Percentiles rank a stretch among this genome's conserved stretches.
Conservation (phyloP, 192 early-diverging fungal genomes). For the Mortierella hygrophila region DNA sequence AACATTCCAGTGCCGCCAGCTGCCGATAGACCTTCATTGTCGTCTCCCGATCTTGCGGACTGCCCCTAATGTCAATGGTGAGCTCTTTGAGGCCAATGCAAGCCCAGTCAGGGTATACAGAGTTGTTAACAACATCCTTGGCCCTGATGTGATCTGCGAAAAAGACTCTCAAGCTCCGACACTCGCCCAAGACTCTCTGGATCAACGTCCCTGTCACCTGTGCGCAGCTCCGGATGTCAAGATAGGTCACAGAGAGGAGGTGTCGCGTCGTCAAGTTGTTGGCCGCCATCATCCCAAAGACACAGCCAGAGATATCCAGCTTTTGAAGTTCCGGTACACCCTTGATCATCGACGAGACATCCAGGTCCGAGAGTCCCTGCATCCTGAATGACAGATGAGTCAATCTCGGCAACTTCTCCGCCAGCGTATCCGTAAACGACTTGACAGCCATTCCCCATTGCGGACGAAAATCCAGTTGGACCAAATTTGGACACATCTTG, state of each 20-base stretch:
- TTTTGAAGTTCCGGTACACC: conserved; percentile 9
- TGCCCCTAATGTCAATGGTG: conserved; percentile 30
- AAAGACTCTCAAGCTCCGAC: conserved; percentile 21
- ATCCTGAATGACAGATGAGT: conserved; percentile 16
- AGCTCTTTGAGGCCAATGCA: conserved; percentile 37
- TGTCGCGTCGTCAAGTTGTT: conserved; percentile 30
- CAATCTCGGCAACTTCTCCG: conserved; percentile 12
- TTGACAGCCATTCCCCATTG: conserved; percentile 4
- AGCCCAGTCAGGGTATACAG: conserved; percentile 34
- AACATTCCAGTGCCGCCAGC: conserved; percentile 16
- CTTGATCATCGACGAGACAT: conserved; percentile 18
- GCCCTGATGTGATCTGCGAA: conserved; percentile 25
- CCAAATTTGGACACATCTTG: conserved; percentile 35
- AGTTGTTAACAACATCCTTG: conserved; percentile 37
- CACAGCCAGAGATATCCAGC: conserved; percentile 25
- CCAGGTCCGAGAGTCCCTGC: conserved; percentile 9
- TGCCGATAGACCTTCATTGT: conserved; percentile 21
- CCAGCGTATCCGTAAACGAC: neutral
- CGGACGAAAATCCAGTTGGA: conserved; percentile 16
- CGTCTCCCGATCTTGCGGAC: conserved; percentile 11
- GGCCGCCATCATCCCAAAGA: conserved; percentile 41
- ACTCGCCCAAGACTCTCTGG: conserved; percentile 37
- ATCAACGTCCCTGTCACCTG: conserved; percentile 31
- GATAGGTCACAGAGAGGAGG: conserved; percentile 5
- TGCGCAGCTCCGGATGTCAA: conserved; percentile 28